Evolutionary conservation across 2,329 filamentous ascomycete species (phyloP).

Genomic region (Sarocladiaceae sp.): DNA sequence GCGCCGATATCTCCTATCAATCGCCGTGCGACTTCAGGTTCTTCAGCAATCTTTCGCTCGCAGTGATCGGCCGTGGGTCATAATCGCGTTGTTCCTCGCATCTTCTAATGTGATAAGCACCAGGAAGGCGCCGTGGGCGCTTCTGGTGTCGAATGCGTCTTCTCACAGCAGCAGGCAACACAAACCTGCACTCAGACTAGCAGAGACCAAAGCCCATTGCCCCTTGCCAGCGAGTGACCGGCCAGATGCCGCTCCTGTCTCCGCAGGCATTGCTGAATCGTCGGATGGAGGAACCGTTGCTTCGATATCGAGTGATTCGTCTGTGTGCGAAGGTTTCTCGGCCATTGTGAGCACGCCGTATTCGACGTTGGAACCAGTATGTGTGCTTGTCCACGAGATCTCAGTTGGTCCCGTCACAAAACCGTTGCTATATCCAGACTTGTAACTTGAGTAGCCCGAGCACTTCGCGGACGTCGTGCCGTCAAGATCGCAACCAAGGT

Average conservation of each 20-base stretch:
- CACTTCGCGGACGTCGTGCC: conserved; percentile 41
- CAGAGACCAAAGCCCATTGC: background rate
- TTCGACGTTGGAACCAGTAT: conserved; percentile 34
- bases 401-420: conserved; percentile 37
- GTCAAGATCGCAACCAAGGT: conserved; percentile 37
- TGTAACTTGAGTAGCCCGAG: conserved; percentile 43
- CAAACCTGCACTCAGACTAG: background rate
- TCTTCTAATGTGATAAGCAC: background rate
- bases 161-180: background rate
- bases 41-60: background rate
- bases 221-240: background rate
- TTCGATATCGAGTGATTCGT: conserved; percentile 20
- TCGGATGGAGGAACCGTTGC: conserved; percentile 10
- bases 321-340: conserved; percentile 28
- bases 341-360: conserved; percentile 42
- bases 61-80: conserved; percentile 3
- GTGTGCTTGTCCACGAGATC: conserved; percentile 40
- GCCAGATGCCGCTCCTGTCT: background rate
- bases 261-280: conserved; percentile 1
- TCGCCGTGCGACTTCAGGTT: background rate
- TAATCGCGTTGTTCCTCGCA: conserved; percentile 1
- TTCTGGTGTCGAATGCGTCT: background rate
- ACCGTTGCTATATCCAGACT: conserved; percentile 32
- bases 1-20: background rate
- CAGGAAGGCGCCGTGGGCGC: background rate